Evolutionary conservation across 768 basidiomycete genomes (phyloP).

Genomic region (Kwoniella bestiolae): DNA sequence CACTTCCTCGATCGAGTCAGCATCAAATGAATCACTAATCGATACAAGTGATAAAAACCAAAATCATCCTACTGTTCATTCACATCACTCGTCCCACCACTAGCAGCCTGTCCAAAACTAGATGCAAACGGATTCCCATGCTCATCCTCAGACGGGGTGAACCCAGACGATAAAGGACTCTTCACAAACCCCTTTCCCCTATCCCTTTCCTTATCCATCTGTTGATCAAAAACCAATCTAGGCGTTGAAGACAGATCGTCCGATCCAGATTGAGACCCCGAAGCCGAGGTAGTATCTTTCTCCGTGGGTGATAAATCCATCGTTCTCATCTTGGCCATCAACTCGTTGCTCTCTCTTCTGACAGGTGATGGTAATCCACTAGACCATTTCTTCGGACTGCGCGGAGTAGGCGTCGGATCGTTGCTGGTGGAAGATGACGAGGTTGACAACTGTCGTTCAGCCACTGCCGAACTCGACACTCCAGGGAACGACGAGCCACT

Average conservation of each 20-base stretch:
- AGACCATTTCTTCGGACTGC: background rate
- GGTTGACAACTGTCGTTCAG: background rate
- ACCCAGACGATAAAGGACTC: background rate
- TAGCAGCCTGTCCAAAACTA: conserved; percentile 4
- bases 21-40: background rate
- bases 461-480: background rate
- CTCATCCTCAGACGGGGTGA: background rate
- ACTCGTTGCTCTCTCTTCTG: conserved; percentile 6
- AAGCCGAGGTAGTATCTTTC: too few relatives aligned
- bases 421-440: background rate
- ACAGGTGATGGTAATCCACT: background rate
- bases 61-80: background rate
- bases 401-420: background rate
- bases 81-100: background rate
- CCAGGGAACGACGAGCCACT: background rate
- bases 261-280: too few relatives aligned
- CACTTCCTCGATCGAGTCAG: too few relatives aligned
- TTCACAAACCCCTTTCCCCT: background rate
- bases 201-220: background rate
- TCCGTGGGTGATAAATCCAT: conserved; percentile 6
- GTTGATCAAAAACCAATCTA: background rate
- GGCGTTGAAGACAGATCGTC: background rate
- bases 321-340: conserved; percentile 6
- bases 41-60: background rate
- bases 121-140: conserved; percentile 2